These are phyloP conservation scores for Boletellus ananas DNA, from an alignment of 768 basidiomycete genomes.

Conservation along the genomic window DNA sequence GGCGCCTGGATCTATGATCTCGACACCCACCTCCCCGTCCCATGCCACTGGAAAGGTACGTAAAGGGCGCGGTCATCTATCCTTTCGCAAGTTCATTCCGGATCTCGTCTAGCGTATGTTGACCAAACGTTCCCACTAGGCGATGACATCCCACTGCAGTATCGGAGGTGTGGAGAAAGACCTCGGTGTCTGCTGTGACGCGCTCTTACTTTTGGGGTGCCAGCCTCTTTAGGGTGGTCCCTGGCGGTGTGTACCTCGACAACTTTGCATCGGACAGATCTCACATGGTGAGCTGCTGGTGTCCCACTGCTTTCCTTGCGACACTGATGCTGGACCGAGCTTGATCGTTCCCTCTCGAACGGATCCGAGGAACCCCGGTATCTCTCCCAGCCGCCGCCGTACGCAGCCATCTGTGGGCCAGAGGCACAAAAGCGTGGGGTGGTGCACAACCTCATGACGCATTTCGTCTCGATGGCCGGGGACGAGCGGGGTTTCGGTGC, in stretches of 20 bases:
- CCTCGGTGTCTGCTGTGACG: neutral
- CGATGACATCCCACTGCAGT: slow-evolving; percentile 29
- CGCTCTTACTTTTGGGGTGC: slow-evolving; percentile 4
- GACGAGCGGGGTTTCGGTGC: slow-evolving; percentile 37
- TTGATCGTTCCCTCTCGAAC: slow-evolving; percentile 3
- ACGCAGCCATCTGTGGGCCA: slow-evolving; percentile 47
- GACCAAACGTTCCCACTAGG: slow-evolving; percentile 40
- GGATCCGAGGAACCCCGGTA: slow-evolving; percentile 30
- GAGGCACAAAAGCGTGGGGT: slow-evolving; percentile 37
- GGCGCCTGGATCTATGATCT: slow-evolving; percentile 66
- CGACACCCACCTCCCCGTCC: slow-evolving; percentile 51
- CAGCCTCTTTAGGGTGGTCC: slow-evolving; percentile 62
- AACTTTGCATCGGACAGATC: slow-evolving; percentile 73
- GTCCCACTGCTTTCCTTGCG: slow-evolving; percentile 7
- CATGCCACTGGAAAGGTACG: slow-evolving; percentile 51
- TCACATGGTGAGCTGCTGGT: slow-evolving; percentile 54
- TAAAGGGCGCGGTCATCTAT: slow-evolving; percentile 1
- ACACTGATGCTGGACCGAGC: slow-evolving; percentile 1
- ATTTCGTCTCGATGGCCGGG: slow-evolving; percentile 50
- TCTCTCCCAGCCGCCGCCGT: slow-evolving; percentile 44
- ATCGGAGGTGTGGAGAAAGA: slow-evolving; percentile 41
- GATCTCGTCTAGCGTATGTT: slow-evolving; percentile 42
- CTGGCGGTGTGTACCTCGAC: slow-evolving; percentile 47
- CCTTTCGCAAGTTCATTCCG: slow-evolving; percentile 14
- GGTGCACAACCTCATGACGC: slow-evolving; percentile 53